These are phyloP conservation scores for Ascodesmis nigricans DNA, from an alignment of 495 filamentous ascomycete genomes.

Conservation along the genomic window DNA sequence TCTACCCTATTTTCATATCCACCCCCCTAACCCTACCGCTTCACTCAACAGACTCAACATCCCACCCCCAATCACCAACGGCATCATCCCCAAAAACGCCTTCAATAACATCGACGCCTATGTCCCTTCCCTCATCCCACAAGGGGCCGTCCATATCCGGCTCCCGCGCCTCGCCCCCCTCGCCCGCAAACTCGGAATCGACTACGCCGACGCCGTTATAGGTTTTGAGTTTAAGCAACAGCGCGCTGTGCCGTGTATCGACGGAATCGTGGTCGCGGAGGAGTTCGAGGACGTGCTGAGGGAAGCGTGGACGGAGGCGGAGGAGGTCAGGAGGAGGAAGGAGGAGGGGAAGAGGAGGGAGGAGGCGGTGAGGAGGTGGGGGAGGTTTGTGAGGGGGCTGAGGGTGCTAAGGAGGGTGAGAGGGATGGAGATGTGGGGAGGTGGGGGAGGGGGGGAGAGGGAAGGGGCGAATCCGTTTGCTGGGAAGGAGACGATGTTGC, in stretches of 20 bases:
- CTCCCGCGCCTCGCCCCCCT: conserved; percentile 51
- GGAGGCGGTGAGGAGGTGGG: conserved; percentile 53
- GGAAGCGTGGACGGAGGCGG: conserved; percentile 65
- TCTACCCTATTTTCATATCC: neutral
- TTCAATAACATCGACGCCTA: conserved; percentile 97
- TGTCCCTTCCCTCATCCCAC: conserved; percentile 75
- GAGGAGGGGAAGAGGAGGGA: conserved; percentile 67
- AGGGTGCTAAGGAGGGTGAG: conserved; percentile 58
- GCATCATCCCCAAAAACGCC: conserved; percentile 77
- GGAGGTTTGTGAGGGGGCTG: conserved; percentile 66
- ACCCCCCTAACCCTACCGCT: neutral
- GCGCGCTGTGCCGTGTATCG: conserved; percentile 76
- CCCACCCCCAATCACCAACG: conserved; percentile 59
- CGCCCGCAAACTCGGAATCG: conserved; percentile 63
- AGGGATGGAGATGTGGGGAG: conserved; percentile 53
- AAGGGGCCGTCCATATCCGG: conserved; percentile 62
- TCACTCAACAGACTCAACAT: conserved; percentile 27
- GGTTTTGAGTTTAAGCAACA: conserved; percentile 92
- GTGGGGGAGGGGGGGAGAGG: conserved; percentile 13
- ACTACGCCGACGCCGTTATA: conserved; percentile 84
- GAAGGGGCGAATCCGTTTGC: conserved; percentile 29
- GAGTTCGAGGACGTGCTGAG: conserved; percentile 53
- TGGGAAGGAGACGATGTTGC: conserved; percentile 4
- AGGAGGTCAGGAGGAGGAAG: conserved; percentile 51
- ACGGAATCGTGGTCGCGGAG: conserved; percentile 69